A percentile compares a stretch with the other conserved stretches of the same genome.
Evolutionary conservation across 768 basidiomycete genomes (phyloP).

Genomic region (Pulveroboletus sp.): DNA sequence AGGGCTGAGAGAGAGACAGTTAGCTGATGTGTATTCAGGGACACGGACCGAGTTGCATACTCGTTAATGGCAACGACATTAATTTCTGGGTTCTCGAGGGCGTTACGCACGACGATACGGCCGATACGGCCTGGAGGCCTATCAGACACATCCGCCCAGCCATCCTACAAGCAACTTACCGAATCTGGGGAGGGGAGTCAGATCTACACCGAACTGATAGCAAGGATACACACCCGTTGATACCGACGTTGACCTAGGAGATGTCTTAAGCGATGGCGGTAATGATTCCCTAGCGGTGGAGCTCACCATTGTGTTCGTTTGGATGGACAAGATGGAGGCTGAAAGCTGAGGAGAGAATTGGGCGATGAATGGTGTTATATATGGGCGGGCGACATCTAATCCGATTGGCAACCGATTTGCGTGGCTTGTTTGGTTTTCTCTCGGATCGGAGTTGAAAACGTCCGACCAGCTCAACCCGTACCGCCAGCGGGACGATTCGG

Average conservation of each 20-base stretch:
- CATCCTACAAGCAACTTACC: conserved; percentile 45
- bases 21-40: not conserved
- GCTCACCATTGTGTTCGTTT: conserved; percentile 26
- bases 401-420: conserved; percentile 23
- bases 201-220: not conserved
- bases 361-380: conserved; percentile 25
- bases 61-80: conserved; percentile 95
- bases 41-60: conserved; percentile 42
- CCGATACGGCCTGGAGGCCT: conserved; percentile 83
- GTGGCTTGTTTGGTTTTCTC: conserved; percentile 16
- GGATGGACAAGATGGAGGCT: conserved; percentile 7
- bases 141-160: conserved; percentile 4
- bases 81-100: conserved; percentile 67
- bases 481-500: conserved; percentile 14
- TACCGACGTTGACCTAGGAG: conserved; percentile 77
- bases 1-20: conserved; percentile 50
- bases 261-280: conserved; percentile 2
- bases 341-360: not conserved
- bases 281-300: not conserved
- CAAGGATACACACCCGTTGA: conserved; percentile 74
- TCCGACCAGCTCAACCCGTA: conserved; percentile 11
- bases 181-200: conserved; percentile 45
- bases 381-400: conserved; percentile 23
- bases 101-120: conserved; percentile 97
- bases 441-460: conserved; percentile 30